Base-by-base conservation (phyloP, 192 early-diverging fungal species). In the Backusella macrospora region DNA sequence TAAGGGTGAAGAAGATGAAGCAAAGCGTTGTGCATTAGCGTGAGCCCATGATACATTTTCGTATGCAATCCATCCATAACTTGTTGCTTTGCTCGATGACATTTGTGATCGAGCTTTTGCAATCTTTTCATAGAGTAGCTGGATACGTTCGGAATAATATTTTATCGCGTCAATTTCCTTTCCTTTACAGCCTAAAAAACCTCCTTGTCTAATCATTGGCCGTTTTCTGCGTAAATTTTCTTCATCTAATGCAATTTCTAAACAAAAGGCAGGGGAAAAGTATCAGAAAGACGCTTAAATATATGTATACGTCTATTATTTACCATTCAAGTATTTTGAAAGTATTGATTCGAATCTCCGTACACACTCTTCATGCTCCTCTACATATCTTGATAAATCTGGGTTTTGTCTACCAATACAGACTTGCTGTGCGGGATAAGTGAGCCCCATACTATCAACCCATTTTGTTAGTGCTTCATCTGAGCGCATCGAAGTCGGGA, bases 31-130 rank as follows among this genome's bases (percentile, higher is more conserved):
- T 12, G 85, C 86, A 40, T 74, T 76, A 2, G 70, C 76, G 59
- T 86, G 85, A 7, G 86, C 85, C 43, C 76, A 76, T 3, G 73
- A 78, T 68, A 90, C 87, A 39, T 83, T 82, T 18, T 81, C 77
- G 37, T 87, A 94, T 5, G 90, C 91, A 23, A 94, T 82, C 80
- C 90, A 94, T 1, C 85, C 92, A 38, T 91, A 90, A 78, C 87
- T 92, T 45, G 89, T 89, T 6, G 88, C 80, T n/a, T 78, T 87
- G 39, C 82, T 86, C 7, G 80, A 80, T 14, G 77, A 77, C 14
- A 87, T 81, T 67, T 86, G 75, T 13, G 65, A 67, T n/a, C 90
- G 81, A 7, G 81, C 78, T 40, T 76, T 48, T 29, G 86, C 79
- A 72, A 93, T 92, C 46, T 87, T 73, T 7, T 81, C 70, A 69